phyloP scores from a whole-genome alignment of 176 grass and related monocot species.

The Paspalum vaginatum region DNA sequence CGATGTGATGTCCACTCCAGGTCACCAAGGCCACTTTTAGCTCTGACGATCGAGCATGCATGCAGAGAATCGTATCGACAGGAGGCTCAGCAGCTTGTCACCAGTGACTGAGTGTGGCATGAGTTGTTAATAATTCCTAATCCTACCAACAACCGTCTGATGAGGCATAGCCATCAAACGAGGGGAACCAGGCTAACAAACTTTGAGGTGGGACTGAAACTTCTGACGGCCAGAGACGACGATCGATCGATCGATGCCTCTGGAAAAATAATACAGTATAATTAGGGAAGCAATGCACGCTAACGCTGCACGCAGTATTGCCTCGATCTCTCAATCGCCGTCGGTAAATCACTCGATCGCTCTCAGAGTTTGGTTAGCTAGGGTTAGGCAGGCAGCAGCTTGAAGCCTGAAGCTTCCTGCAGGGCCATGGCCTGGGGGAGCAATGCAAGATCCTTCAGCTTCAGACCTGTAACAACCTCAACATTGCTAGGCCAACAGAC shows the following conservation, averaged over 20 bases:
- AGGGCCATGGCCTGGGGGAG: not conserved
- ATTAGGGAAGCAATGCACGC: constrained; percentile 11
- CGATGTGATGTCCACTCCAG: not conserved
- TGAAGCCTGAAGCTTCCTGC: constrained; percentile 38
- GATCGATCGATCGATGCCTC: not conserved
- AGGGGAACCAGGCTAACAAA: constrained; percentile 64
- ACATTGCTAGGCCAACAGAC: constrained; percentile 53
- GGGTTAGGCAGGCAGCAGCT: constrained; percentile 1
- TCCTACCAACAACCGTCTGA: constrained; percentile 63
- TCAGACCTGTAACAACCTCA: constrained; percentile 55
- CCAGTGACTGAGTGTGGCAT: not conserved
- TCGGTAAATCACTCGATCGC: constrained; percentile 40
- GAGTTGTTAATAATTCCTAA: constrained; percentile 16
- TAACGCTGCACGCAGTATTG: constrained; percentile 5
- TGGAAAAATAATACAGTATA: too few species aligned
- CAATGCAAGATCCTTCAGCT: constrained; percentile 26
- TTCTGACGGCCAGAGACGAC: constrained; percentile 8
- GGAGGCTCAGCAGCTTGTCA: constrained; percentile 6
- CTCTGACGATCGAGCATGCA: not conserved
- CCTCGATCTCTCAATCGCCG: too few species aligned
- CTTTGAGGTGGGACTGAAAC: constrained; percentile 58
- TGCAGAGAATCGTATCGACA: constrained; percentile 3
- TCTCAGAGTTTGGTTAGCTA: constrained; percentile 48
- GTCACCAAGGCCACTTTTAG: constrained; percentile 23
- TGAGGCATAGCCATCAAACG: constrained; percentile 48